A percentile compares a stretch with the other conserved stretches of the same genome.
These are phyloP conservation scores for Lentinula boryana DNA, from an alignment of 768 basidiomycete species.

Conservation along the genomic window DNA sequence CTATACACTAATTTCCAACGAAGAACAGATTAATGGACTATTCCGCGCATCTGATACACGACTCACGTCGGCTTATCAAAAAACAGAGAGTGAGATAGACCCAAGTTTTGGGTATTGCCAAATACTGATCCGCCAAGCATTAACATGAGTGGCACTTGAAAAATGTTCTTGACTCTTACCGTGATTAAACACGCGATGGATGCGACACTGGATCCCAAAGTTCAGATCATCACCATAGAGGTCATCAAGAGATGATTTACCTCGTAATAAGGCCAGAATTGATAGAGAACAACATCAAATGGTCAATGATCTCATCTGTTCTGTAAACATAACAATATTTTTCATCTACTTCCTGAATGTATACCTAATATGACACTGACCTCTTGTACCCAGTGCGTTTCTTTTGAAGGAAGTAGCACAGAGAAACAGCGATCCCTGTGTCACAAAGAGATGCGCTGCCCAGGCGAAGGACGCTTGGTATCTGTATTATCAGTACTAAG, in stretches of 20 bases:
- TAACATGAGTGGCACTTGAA: not conserved
- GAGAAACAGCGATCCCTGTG: constrained; percentile 22
- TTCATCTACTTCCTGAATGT: not conserved
- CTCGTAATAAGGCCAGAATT: constrained; percentile 26
- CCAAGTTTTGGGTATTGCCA: constrained; percentile 24
- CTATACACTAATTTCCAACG: constrained; percentile 19
- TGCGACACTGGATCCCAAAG: constrained; percentile 11
- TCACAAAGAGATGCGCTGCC: constrained; percentile 26
- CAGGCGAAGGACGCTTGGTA: constrained; percentile 24
- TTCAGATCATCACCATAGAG: not conserved
- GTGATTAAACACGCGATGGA: constrained; percentile 24
- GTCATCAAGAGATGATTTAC: constrained; percentile 6
- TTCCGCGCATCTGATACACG: not conserved
- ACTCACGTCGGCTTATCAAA: constrained; percentile 24
- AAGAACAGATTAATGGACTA: not conserved
- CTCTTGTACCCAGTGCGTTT: constrained; percentile 27
- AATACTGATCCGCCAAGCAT: constrained; percentile 15
- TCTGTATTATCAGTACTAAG: constrained; percentile 7
- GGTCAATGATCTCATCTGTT: constrained; percentile 27
- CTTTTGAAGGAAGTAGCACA: constrained; percentile 24
- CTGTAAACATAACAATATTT: constrained; percentile 6
- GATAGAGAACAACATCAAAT: constrained; percentile 25
- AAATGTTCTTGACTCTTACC: constrained; percentile 10
- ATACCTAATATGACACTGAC: constrained; percentile 9
- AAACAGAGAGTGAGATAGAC: constrained; percentile 28